Evolutionary conservation across 306 rosid species (phyloP), one percentile per base, ranked within the genome.

Genomic region (Arachis hypogaea): DNA sequence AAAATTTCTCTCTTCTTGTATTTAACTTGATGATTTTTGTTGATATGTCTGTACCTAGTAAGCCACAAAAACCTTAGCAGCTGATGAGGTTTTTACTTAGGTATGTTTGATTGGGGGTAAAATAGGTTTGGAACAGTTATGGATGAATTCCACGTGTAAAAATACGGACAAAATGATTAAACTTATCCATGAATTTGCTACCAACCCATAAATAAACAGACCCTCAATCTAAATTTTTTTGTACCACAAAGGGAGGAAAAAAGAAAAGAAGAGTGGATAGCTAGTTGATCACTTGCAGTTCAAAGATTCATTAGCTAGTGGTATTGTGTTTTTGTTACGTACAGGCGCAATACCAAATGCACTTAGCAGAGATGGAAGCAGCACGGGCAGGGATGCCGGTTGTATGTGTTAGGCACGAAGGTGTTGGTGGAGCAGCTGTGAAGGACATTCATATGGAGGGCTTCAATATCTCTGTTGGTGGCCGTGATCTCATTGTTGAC

Each of bases 401-500:
- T 72, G 85, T 74, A 40, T 80, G 89, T 66, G 98, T 94, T 33
- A 90, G 74, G 76, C 99, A 94, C 59, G 96, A 92, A 33, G 77
- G 68, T 59, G 61, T 73, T 4, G 88, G 89, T 11, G 99, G 98
- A 46, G 71, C 94, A 6, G 56, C 66, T n/a, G 88, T 94, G 73
- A 94, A 92, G 86, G 99, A 94, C 82, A 88, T 94, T 57, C 97
- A 87, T 75, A 81, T 94, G 93, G 96, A 94, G 78, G 84, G 84
- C 82, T 94, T 94, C 78, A 92, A 70, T 68, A 83, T 94, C 69
- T 92, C 99, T 77, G 92, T 94, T 75, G 99, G 99, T 73, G 99
- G 99, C 36, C 97, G 97, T 58, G 99, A 94, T 80, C 92, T 94
- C 49, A 94, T 94, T 76, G 96, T 92, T 58, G 99, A 94, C 68